Evolutionary conservation across 495 filamentous ascomycete species (phyloP).

Genomic region (Neurospora sp.): DNA sequence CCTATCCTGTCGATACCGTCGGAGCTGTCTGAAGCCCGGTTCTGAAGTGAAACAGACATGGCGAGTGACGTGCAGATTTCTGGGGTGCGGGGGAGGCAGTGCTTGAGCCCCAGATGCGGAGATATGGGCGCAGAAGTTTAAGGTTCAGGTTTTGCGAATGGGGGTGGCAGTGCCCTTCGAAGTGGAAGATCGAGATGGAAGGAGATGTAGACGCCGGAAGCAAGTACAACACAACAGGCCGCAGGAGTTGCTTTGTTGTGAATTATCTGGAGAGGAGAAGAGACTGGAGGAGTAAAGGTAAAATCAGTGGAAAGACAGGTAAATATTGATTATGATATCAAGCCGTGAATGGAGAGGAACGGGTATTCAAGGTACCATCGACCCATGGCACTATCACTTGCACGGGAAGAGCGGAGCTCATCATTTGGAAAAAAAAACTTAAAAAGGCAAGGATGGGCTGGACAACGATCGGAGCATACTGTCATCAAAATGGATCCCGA

Average conservation of each 20-base stretch:
- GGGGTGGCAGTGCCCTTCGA: not conserved
- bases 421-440: not conserved
- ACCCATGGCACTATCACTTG: not conserved
- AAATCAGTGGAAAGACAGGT: not conserved
- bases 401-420: not conserved
- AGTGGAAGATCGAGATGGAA: not conserved
- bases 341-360: not conserved
- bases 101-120: not conserved
- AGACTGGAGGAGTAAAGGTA: not conserved
- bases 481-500: not conserved
- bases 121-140: not conserved
- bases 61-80: not conserved
- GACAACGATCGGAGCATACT: not conserved
- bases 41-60: constrained; percentile 1
- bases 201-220: not conserved
- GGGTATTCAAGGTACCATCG: not conserved
- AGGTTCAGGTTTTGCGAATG: not conserved
- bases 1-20: constrained; percentile 7
- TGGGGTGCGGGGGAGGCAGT: not conserved
- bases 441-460: not conserved
- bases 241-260: not conserved
- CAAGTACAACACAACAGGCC: not conserved
- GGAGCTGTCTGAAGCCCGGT: constrained; percentile 11
- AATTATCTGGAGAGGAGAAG: not conserved
- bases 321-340: not conserved